Conservation (phyloP, 768 basidiomycete genomes). For the Mycena belliarum region DNA sequence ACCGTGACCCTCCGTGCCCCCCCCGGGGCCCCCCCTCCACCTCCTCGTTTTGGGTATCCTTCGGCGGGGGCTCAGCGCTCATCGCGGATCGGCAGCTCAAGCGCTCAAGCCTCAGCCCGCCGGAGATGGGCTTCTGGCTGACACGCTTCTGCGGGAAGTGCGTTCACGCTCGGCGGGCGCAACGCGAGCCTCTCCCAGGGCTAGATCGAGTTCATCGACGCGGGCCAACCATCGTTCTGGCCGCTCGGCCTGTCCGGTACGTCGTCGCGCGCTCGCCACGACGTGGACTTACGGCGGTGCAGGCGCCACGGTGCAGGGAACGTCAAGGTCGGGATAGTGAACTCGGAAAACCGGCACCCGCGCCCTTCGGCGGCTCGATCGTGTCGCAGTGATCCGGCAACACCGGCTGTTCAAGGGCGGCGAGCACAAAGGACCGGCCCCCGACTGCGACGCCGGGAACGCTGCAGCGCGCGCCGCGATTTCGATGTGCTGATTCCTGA, state of each 20-base stretch:
- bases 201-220: constrained; percentile 65
- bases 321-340: constrained; percentile 41
- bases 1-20: too few relatives aligned
- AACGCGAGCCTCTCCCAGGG: constrained; percentile 63
- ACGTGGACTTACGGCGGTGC: background rate
- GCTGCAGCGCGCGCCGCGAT: too few relatives aligned
- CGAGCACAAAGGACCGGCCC: too few relatives aligned
- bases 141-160: constrained; percentile 47
- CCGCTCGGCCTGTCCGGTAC: constrained; percentile 54
- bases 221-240: constrained; percentile 54
- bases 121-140: constrained; percentile 68
- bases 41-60: too few relatives aligned
- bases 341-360: constrained; percentile 41
- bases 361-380: constrained; percentile 88
- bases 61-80: constrained; percentile 67
- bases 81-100: constrained; percentile 41
- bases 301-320: constrained; percentile 67
- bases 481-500: too few relatives aligned
- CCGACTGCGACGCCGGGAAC: too few relatives aligned
- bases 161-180: constrained; percentile 72
- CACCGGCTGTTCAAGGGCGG: too few relatives aligned
- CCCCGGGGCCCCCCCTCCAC: too few relatives aligned
- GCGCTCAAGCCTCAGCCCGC: too few relatives aligned
- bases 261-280: background rate
- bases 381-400: too few relatives aligned